phyloP scores from a whole-genome alignment of 805 yeast species.

The Huiozyma naganishii region DNA sequence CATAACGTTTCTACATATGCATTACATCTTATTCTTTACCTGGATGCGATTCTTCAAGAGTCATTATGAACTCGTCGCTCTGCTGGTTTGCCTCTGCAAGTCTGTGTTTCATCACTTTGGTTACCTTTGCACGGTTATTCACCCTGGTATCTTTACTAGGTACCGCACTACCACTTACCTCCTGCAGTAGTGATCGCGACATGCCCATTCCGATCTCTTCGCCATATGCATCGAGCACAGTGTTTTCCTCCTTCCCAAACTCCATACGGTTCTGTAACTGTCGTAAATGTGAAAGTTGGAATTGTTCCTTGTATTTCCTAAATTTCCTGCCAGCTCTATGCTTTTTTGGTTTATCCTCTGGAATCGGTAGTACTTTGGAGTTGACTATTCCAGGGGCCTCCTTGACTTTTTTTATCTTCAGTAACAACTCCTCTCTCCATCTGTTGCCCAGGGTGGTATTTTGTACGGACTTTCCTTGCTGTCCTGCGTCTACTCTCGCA shows the following conservation, averaged over 20 bases:
- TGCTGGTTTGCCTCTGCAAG: constrained; percentile 22
- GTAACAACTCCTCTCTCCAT: constrained; percentile 49
- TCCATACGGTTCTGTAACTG: constrained; percentile 77
- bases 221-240: constrained; percentile 53
- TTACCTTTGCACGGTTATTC: constrained; percentile 46
- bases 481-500: constrained; percentile 65
- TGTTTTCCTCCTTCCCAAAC: constrained; percentile 67
- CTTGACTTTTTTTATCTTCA: constrained; percentile 57
- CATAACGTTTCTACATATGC: too few species aligned
- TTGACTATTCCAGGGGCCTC: constrained; percentile 67
- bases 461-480: constrained; percentile 12
- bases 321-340: constrained; percentile 79
- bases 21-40: too few species aligned
- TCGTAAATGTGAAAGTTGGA: constrained; percentile 69
- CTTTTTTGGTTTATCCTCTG: constrained; percentile 65
- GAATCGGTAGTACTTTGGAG: constrained; percentile 62
- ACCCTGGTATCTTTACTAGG: constrained; percentile 26
- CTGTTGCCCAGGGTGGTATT: constrained; percentile 47
- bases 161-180: constrained; percentile 13
- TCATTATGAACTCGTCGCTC: constrained; percentile 8
- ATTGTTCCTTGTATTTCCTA: constrained; percentile 71
- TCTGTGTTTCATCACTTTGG: constrained; percentile 49
- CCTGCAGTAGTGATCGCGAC: constrained; percentile 28
- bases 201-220: constrained; percentile 80
- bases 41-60: too few species aligned